Evolutionary conservation across 441 rosid genomes (phyloP), one percentile per base, ranked within the genome.

Genomic region (Erodium texanum): DNA sequence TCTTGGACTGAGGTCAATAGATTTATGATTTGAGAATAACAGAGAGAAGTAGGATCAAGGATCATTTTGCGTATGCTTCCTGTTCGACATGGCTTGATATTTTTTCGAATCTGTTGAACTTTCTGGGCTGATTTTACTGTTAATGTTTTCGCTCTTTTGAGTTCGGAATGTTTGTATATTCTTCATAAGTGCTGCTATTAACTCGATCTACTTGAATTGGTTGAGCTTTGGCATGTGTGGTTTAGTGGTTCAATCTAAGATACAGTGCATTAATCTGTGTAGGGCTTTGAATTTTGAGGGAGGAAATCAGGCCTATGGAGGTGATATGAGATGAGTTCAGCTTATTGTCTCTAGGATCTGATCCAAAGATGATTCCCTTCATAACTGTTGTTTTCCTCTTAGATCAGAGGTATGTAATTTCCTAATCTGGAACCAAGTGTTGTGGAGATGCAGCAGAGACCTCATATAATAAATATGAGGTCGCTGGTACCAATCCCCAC

Each of bases 301-400:
- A 23, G 64, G 62, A 18, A 15, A 66, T 19, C 19, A n/a, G 38
- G 24, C 6, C 5, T 38, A 12, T 67, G 45, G 68, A 62, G 63
- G 27, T 58, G 69, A 68, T 41, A 65, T 24, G 36, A 54, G 36
- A 68, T 54, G 56, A n/a, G 27, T 61, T 69, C 4, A 12, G 24
- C 20, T 67, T 52, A 23, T 27, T 22, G 32, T 18, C 64, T 24
- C 4, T 16, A 10, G 59, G 20, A 18, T 18, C 59, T 52, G 20
- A 52, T 52, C 22, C 59, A n/a, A n/a, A 3, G 7, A 52, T 52
- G 59, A 52, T 52, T 18, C 59, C 22, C 20, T 16, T 4, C 59
- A 52, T 52, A 52, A 52, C 20, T 52, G 6, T n/a, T 5, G 22
- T 52, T 52, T 52, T 18, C 59, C 10, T 52, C 19, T 52, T 5